Evolutionary conservation across 345 rosid genomes (phyloP), one percentile per base, ranked within the genome.

Genomic region (Ailanthus altissimus): DNA sequence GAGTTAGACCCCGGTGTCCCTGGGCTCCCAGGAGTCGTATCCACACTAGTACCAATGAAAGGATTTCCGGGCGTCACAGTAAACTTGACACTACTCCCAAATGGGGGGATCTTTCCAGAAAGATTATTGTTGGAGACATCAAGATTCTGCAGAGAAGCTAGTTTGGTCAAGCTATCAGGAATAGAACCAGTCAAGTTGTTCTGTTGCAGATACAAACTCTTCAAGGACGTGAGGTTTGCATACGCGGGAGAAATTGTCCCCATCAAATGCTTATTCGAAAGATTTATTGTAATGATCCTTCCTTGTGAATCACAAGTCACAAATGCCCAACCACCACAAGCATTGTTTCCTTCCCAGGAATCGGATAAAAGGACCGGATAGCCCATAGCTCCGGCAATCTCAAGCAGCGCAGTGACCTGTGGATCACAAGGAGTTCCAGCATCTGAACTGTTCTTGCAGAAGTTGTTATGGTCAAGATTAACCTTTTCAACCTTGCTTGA

Each of bases 91-190:
- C 71, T 32, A 6, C 58, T 6, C 0, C 87, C 71, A 68, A 93
- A 90, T 57, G 56, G 23, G 0, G 94, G 97, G 36, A 89, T 65
- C 5, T 45, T 69, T 6, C 97, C 95, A 1, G 57, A 78, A 68
- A 94, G 91, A 76, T 94, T 90, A 80, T 94, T 94, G 76, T 92
- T 92, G 0, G 97, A 85, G 12, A 95, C 88, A 80, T 93, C 90
- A 74, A 95, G 76, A 50, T 63, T 14, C 78, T 77, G 79, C 66
- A 95, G 80, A 26, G 75, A 80, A 15, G 86, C 12, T 86, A 95
- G 73, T 7, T 21, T 83, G 5, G 90, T 86, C 82, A 95, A 68
- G 73, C 76, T 85, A 40, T 79, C 87, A 1, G 98, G 99, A 64
- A 93, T 90, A 0, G 80, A 10, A 11, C 98, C 96, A 0, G 88